Evolutionary conservation across 2,329 filamentous ascomycete species (phyloP).

Genomic region (Ophiocordyceps camponoti-rufipedis): DNA sequence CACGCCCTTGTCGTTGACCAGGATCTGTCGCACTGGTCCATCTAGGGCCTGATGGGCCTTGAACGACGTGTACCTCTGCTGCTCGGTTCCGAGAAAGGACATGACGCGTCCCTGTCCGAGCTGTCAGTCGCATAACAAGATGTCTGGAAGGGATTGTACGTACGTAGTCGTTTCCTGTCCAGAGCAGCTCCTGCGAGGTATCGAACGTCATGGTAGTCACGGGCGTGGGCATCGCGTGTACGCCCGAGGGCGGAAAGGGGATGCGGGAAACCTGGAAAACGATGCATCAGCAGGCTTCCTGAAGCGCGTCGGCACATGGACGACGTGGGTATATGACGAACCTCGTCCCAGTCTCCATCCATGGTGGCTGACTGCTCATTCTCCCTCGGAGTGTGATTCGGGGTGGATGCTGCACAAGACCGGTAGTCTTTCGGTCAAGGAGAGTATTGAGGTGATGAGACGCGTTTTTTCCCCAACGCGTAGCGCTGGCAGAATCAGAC

Average conservation of each 20-base stretch:
- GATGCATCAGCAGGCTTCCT: conserved; percentile 3
- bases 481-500: neutral
- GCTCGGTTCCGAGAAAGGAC: conserved; percentile 72
- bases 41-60: conserved; percentile 57
- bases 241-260: conserved; percentile 58
- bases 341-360: conserved; percentile 54
- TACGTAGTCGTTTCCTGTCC: conserved; percentile 85
- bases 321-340: conserved; percentile 6
- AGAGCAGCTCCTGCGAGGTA: conserved; percentile 72
- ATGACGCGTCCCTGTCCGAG: conserved; percentile 59
- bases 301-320: no score
- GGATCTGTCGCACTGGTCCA: conserved; percentile 68
- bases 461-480: neutral
- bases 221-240: conserved; percentile 50
- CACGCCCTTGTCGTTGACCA: conserved; percentile 82
- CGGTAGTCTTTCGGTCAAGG: neutral
- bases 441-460: neutral
- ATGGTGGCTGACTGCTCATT: conserved; percentile 27
- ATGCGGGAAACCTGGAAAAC: conserved; percentile 54
- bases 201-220: conserved; percentile 80
- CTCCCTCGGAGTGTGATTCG: conserved; percentile 15
- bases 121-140: conserved; percentile 7
- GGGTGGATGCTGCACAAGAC: neutral
- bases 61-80: conserved; percentile 82
- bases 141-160: conserved; percentile 11